Evolutionary conservation across 768 basidiomycete genomes (phyloP).

Genomic region (Melanogaster broomeanus): DNA sequence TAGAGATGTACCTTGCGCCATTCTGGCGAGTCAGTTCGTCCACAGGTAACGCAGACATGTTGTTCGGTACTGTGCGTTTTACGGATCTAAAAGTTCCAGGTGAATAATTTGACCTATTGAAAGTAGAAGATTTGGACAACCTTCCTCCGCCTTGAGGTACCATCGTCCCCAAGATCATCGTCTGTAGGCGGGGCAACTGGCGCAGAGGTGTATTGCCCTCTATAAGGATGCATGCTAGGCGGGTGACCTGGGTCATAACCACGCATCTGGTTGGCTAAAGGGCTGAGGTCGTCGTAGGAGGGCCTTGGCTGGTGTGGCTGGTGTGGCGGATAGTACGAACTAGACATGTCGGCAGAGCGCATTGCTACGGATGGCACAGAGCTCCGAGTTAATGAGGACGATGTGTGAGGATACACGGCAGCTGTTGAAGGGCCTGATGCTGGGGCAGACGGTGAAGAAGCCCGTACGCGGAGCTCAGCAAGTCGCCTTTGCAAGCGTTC

Average conservation of each 20-base stretch:
- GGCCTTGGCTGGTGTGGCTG: slow-evolving; percentile 1
- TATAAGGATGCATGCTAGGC: slow-evolving; percentile 10
- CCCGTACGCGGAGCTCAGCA: slow-evolving; percentile 39
- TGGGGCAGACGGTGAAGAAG: slow-evolving; percentile 16
- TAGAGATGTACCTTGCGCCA: slow-evolving; percentile 76
- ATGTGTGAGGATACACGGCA: slow-evolving; percentile 28
- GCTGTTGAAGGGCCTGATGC: slow-evolving; percentile 14
- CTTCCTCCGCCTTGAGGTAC: slow-evolving; percentile 63
- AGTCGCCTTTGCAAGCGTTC: slow-evolving; percentile 71
- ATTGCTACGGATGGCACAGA: slow-evolving; percentile 20
- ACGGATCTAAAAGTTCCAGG: slow-evolving; percentile 16
- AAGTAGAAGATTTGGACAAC: slow-evolving; percentile 29
- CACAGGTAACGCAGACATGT: slow-evolving; percentile 90
- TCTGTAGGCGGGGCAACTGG: slow-evolving; percentile 18
- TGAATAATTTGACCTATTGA: slow-evolving; percentile 1
- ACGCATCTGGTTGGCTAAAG: slow-evolving; percentile 10
- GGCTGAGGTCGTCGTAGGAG: slow-evolving; percentile 18
- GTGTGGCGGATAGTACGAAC: slow-evolving; percentile 18
- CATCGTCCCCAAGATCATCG: slow-evolving; percentile 54
- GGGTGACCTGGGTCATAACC: slow-evolving; percentile 25
- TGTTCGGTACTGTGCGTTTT: slow-evolving; percentile 58
- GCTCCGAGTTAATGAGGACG: slow-evolving; percentile 27
- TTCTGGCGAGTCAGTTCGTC: slow-evolving; percentile 94
- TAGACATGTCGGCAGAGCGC: slow-evolving; percentile 10
- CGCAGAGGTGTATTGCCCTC: slow-evolving; percentile 15